These are phyloP conservation scores for Cadophora sp. DNA, from an alignment of 2,329 filamentous ascomycete species.

Conservation along the genomic window DNA sequence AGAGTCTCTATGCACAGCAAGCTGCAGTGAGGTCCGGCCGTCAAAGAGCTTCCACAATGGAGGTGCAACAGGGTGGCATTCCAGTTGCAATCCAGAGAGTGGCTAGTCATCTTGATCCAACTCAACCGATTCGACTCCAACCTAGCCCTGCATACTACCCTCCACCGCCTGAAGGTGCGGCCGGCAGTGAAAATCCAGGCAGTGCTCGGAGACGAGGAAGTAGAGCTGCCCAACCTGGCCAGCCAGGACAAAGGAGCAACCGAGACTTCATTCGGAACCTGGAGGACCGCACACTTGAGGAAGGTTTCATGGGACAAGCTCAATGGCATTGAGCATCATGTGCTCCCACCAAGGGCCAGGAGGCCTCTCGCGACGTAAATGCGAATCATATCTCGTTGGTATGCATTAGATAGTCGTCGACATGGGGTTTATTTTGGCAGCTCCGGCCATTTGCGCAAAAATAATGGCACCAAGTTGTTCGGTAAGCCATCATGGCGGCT, in stretches of 20 bases:
- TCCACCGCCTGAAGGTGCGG: constrained; percentile 82
- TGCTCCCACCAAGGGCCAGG: too few species aligned
- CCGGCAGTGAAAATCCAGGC: constrained; percentile 61
- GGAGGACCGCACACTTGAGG: constrained; percentile 92
- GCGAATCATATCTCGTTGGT: constrained; percentile 21
- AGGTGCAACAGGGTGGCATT: constrained; percentile 91
- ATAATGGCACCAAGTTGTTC: neutral
- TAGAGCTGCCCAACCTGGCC: constrained; percentile 63
- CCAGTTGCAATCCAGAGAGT: constrained; percentile 92
- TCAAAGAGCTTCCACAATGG: constrained; percentile 94
- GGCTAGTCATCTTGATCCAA: constrained; percentile 94
- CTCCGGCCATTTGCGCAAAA: neutral
- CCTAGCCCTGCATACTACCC: constrained; percentile 98
- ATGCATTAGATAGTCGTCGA: constrained; percentile 12
- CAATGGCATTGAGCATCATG: constrained; percentile 67
- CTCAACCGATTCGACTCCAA: constrained; percentile 89
- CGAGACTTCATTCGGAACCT: constrained; percentile 94
- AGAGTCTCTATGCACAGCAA: constrained; percentile 78
- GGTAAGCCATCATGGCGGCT: neutral
- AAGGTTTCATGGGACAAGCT: constrained; percentile 80
- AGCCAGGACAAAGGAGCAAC: constrained; percentile 63
- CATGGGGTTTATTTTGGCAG: neutral
- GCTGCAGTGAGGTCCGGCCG: constrained; percentile 78
- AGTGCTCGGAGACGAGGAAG: constrained; percentile 78
- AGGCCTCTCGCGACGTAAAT: constrained; percentile 31